Base-by-base conservation (phyloP, 2,329 filamentous ascomycete species). In the Talaromyces islandicus region DNA sequence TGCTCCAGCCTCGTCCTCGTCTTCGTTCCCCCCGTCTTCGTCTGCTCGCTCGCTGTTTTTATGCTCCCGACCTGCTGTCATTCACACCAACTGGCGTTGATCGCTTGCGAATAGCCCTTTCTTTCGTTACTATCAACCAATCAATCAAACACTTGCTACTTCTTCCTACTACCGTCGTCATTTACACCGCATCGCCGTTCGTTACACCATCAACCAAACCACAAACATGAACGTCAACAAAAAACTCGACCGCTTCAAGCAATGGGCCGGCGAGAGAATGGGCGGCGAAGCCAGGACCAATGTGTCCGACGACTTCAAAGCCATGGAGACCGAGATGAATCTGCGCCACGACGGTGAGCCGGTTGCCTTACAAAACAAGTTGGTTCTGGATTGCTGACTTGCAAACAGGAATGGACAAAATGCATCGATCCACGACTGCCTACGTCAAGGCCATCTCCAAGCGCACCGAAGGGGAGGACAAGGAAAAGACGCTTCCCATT, bases 241-340 rank as follows among this genome's bases (percentile, higher is more conserved):
- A 82, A 96, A 95, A 75, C 86, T 97, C 73, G 93, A 92, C 78
- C 89, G 93, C 71, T 88, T 96, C 81, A 95, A 93, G 81, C 93
- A 97, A 88, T 97, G 93, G 93, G 91, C 92, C 41, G 91, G 91
- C 67, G 93, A 97, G 80, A 91, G 92, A 78, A 96, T 97, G 90
- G 93, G 93, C 68, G 86, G 85, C 65, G 92, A 97, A 77, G 84
- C 88, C 77, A 94, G 92, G 79, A 97, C 93, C 10, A 86, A 83
- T 73, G 86, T 91, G 64, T 89, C 91, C 0, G 92, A 97, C 57
- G 89, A 97, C 70, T 97, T 97, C 83, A 95, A 90, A 78, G 84
- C 85, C 62, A 79, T 97, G 68, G 92, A 97, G 78, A 81, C 85
- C 59, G 93, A 97, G 78, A 97, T 97, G 92, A 83, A 85, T 60